Evolutionary conservation across 352 stramenopile species (phyloP), one percentile per base, ranked within the genome.

Genomic region (Globisporangium acanthophoron): DNA sequence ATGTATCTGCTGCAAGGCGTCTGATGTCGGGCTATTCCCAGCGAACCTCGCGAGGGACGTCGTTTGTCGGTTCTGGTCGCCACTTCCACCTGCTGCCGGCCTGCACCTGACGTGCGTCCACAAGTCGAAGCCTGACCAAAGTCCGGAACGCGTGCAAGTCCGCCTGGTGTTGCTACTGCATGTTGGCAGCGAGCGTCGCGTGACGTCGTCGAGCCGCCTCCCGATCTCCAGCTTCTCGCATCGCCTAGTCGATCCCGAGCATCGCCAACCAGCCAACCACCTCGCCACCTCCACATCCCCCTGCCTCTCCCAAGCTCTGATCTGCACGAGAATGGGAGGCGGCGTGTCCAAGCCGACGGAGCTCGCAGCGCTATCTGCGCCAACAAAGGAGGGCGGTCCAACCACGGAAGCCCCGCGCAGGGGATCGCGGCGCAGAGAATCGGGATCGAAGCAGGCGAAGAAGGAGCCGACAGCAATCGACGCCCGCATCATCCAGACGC

Each of bases 401-500:
- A 35, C 21, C 0, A 16, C 9, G 13, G 52, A 44, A 15, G 40
- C 3, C 3, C 16, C 21, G 11, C 40, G 44, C 24, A 58, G 52
- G 33, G 44, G 48, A 6, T 41, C 20, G 44, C 63, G 21, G 13
- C n/a, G 43, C 37, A 62, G 59, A 29, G 48, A 45, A 5, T 55
- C 49, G 16, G 50, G 46, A 9, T 9, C 33, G 18, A 55, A 47
- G 33, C 65, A 43, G 50, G 43, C 39, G 58, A 67, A 56, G 27
- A 86, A 81, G 55, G 45, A 63, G 12, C n/a, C 56, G 31, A 88
- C 80, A 9, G 69, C 65, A 18, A 90, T 90, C 50, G 76, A 90
- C 46, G 70, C 62, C 2, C 82, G 82, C 11, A 91, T 93, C 47
- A 51, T 91, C 2, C 56, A 80, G 46, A 93, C 79, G 3, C 69